Evolutionary conservation across 2,329 filamentous ascomycete species (phyloP).

Genomic region (Juglanconis oblonga): DNA sequence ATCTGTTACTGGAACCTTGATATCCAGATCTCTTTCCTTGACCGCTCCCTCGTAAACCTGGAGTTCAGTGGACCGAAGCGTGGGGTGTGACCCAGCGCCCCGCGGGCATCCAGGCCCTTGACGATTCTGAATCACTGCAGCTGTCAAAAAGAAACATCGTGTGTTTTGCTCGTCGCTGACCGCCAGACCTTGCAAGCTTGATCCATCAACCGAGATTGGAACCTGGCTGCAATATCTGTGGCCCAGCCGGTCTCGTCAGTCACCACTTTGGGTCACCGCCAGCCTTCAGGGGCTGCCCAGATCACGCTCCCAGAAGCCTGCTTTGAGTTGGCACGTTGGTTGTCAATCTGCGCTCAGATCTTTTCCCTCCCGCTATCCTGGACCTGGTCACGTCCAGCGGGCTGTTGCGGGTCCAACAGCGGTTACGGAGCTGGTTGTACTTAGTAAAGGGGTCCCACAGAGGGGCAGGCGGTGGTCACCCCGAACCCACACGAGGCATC

Average conservation of each 20-base stretch:
- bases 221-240: too few relatives aligned
- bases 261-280: neutral
- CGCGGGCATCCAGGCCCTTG: neutral
- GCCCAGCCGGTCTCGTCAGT: neutral
- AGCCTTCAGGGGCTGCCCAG: neutral
- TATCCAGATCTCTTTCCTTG: slow-evolving; percentile 8
- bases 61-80: slow-evolving; percentile 9
- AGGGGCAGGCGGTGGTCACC: slow-evolving; percentile 7
- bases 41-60: slow-evolving; percentile 13
- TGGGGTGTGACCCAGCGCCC: slow-evolving; percentile 1
- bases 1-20: neutral
- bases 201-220: neutral
- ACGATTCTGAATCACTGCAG: slow-evolving; percentile 3
- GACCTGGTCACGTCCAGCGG: neutral
- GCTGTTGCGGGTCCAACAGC: slow-evolving; percentile 3
- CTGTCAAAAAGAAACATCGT: neutral
- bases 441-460: slow-evolving; percentile 13
- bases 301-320: neutral
- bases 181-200: neutral
- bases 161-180: neutral
- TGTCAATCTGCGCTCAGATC: neutral
- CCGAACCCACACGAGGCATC: slow-evolving; percentile 12
- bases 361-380: slow-evolving; percentile 8
- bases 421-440: slow-evolving; percentile 13
- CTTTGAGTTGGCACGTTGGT: neutral